phyloP scores from a whole-genome alignment of 192 early-diverging fungal species.

The Cetraspora pellucida region DNA sequence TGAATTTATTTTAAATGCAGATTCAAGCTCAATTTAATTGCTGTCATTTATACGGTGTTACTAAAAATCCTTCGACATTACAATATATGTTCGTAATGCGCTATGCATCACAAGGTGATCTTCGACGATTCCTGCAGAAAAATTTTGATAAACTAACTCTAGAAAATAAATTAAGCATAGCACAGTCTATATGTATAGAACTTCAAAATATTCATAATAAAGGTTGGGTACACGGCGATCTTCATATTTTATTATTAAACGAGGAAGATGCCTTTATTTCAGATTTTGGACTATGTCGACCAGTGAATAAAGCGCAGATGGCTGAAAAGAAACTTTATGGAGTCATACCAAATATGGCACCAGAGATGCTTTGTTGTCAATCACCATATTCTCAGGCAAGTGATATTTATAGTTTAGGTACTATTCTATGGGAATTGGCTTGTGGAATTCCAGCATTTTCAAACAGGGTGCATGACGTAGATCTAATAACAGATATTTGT shows the following conservation, averaged over 20 bases:
- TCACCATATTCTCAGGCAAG: too few species aligned
- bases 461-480: neutral
- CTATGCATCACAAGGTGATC: neutral
- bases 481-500: neutral
- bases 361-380: neutral
- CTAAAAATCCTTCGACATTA: neutral
- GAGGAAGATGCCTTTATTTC: too few species aligned
- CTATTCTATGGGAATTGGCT: too few species aligned
- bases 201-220: neutral
- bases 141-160: neutral
- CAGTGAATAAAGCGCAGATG: too few species aligned
- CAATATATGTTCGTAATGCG: neutral
- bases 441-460: neutral
- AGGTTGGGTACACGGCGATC: neutral
- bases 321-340: too few species aligned
- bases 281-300: too few species aligned
- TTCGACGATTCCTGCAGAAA: neutral
- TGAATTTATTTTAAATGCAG: neutral
- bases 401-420: too few species aligned
- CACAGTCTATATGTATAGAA: neutral
- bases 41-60: neutral
- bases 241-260: too few species aligned
- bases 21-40: neutral
- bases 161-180: neutral
- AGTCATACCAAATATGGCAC: neutral